Percentiles rank a stretch among this genome's conserved stretches.
These are phyloP conservation scores for Pythium chondricola DNA, from an alignment of 352 stramenopile genomes.

Conservation along the genomic window DNA sequence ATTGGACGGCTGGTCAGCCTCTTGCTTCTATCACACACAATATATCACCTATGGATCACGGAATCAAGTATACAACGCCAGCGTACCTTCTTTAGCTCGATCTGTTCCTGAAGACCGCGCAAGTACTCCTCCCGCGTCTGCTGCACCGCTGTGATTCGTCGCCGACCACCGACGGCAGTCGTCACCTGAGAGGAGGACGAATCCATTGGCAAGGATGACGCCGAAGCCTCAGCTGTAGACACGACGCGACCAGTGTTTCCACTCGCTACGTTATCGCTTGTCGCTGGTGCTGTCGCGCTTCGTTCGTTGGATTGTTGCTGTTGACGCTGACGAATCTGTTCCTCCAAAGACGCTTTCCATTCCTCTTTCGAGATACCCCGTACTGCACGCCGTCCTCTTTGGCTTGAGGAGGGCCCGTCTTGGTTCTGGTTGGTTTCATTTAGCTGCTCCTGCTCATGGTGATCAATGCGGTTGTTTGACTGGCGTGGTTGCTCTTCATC, in stretches of 20 bases:
- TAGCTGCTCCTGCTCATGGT: too few species aligned
- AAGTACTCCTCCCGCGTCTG: constrained; percentile 34
- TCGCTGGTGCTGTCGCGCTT: too few species aligned
- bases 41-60: too few species aligned
- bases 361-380: constrained; percentile 31
- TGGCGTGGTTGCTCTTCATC: neutral
- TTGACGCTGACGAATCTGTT: constrained; percentile 31
- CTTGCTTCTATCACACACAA: too few species aligned
- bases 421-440: too few species aligned
- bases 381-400: constrained; percentile 23
- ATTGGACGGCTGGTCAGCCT: too few species aligned
- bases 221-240: neutral
- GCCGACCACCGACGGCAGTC: neutral
- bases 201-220: neutral
- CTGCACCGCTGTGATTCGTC: constrained; percentile 6
- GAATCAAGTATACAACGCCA: neutral
- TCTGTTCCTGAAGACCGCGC: constrained; percentile 35
- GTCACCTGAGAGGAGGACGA: neutral
- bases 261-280: too few species aligned
- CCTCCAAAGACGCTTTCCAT: constrained; percentile 39
- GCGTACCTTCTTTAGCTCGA: constrained; percentile 42
- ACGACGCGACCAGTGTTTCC: too few species aligned
- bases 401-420: neutral
- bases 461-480: neutral
- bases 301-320: neutral